These are phyloP conservation scores for Claviceps quebecensis DNA, from an alignment of 2,329 filamentous ascomycete genomes.

Conservation along the genomic window DNA sequence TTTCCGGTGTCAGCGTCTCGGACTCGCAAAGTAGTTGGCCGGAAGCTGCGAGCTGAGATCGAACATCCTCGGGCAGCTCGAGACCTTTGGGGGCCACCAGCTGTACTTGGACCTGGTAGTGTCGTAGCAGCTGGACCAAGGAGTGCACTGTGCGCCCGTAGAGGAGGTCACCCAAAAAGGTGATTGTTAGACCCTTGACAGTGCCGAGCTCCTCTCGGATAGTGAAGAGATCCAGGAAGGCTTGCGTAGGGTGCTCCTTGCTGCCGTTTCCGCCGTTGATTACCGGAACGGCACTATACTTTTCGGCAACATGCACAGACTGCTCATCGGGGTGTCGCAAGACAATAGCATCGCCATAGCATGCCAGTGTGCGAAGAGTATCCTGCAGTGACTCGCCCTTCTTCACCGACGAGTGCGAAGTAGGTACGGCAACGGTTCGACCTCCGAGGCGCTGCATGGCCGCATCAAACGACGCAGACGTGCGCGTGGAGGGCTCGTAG, in stretches of 20 bases:
- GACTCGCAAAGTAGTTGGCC: constrained; percentile 68
- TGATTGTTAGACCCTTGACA: constrained; percentile 89
- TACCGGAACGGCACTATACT: constrained; percentile 78
- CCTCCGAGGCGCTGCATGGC: constrained; percentile 97
- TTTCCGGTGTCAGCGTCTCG: constrained; percentile 69
- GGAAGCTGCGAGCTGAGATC: constrained; percentile 54
- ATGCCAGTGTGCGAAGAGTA: constrained; percentile 81
- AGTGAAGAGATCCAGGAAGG: constrained; percentile 94
- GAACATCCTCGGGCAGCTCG: constrained; percentile 60
- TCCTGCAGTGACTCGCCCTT: constrained; percentile 94
- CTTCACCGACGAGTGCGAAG: constrained; percentile 72
- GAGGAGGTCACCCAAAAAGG: constrained; percentile 83
- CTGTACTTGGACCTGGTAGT: constrained; percentile 91
- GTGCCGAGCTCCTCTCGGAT: constrained; percentile 96
- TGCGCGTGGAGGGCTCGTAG: constrained; percentile 94
- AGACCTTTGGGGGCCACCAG: constrained; percentile 75
- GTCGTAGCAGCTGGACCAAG: constrained; percentile 79
- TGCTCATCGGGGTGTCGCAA: constrained; percentile 78
- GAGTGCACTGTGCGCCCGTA: constrained; percentile 95
- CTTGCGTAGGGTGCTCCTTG: constrained; percentile 93
- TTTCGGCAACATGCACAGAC: constrained; percentile 69
- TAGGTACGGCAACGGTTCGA: constrained; percentile 67
- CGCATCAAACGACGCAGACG: constrained; percentile 88
- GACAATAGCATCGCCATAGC: constrained; percentile 92
- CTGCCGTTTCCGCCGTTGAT: constrained; percentile 97